phyloP scores from a whole-genome alignment of 202 grass and related monocot genomes.

The Panicum virgatum region DNA sequence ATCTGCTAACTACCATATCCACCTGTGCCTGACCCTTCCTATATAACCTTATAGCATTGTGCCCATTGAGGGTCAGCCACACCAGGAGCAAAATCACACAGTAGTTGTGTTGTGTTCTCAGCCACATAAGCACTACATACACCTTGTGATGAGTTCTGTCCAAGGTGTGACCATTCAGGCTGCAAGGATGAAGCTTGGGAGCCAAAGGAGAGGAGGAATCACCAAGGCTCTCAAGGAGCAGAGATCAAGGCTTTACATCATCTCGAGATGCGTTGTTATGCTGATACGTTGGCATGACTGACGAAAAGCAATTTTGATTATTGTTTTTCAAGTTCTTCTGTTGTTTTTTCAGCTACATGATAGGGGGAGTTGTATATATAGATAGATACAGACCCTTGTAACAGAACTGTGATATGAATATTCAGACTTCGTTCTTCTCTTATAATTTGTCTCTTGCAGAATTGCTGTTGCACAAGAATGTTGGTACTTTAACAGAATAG shows the following conservation, averaged over 20 bases:
- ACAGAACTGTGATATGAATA: neutral
- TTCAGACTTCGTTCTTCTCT: neutral
- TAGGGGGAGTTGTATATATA: conserved; percentile 22
- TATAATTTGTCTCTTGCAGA: neutral
- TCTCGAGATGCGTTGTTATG: conserved; percentile 42
- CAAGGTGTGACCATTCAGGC: neutral
- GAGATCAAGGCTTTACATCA: conserved; percentile 48
- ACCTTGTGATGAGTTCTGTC: neutral
- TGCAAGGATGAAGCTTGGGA: conserved; percentile 43
- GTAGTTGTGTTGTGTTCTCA: neutral
- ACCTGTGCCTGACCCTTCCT: conserved; percentile 5
- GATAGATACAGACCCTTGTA: neutral
- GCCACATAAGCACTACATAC: neutral
- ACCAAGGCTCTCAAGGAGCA: conserved; percentile 42
- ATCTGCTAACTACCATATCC: conserved; percentile 3
- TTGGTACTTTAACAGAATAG: neutral
- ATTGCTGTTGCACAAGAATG: neutral
- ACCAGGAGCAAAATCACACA: conserved; percentile 8
- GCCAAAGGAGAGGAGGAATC: conserved; percentile 32
- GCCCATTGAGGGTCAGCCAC: neutral
- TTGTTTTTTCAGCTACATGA: conserved; percentile 12
- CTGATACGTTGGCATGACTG: conserved; percentile 54
- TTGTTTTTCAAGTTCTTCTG: neutral
- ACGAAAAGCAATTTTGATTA: conserved; percentile 1
- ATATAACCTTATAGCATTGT: conserved; percentile 35